Evolutionary conservation across 108 stramenopile species (phyloP).

Genomic region (Halocafeteria seosinensis): DNA sequence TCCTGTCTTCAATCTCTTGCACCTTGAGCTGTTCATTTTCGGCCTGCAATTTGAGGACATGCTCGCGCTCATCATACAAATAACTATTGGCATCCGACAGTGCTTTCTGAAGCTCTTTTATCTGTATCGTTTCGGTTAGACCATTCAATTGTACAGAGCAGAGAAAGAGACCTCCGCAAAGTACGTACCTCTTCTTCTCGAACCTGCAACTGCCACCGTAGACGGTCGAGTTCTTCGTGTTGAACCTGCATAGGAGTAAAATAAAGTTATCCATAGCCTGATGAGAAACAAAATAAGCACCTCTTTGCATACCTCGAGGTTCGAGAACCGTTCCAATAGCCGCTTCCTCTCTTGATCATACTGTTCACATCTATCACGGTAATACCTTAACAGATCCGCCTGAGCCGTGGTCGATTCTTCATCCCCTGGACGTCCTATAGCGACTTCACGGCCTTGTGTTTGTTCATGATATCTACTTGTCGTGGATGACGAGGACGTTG

Average conservation of each 20-base stretch:
- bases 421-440: too few species aligned
- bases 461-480: too few species aligned
- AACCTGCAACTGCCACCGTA: constrained; percentile 9
- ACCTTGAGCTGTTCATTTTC: constrained; percentile 13
- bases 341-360: background rate
- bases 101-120: constrained; percentile 10
- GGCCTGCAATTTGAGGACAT: background rate
- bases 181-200: constrained; percentile 10
- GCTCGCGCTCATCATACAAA: constrained; percentile 7
- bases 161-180: background rate
- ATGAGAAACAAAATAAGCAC: too few species aligned
- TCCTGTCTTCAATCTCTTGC: constrained; percentile 8
- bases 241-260: background rate
- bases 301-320: too few species aligned
- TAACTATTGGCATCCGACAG: constrained; percentile 11
- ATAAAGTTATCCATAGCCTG: too few species aligned
- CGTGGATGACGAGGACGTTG: too few species aligned
- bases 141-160: background rate
- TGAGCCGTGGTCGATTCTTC: too few species aligned
- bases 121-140: background rate
- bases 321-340: too few species aligned
- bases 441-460: too few species aligned
- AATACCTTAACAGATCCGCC: too few species aligned
- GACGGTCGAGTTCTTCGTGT: constrained; percentile 3
- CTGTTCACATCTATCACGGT: background rate